Base-by-base conservation (phyloP, 371 early-diverging fungal species). In the Gilbertella persicaria region DNA sequence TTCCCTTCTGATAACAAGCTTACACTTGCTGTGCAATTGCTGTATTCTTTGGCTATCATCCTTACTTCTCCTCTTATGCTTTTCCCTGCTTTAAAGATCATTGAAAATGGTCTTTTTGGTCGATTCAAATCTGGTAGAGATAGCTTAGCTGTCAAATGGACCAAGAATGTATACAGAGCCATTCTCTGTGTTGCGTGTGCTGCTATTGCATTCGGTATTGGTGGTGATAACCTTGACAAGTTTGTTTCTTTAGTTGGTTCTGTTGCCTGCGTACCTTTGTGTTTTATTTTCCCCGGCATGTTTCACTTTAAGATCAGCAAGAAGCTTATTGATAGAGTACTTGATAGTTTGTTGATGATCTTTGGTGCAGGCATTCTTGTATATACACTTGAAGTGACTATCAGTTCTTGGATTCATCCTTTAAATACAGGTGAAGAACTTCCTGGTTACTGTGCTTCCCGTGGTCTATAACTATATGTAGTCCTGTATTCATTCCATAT, bases 31-130 rank as follows among this genome's bases (percentile, higher is more conserved):
- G 67, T 90, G 20, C 86, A 88, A 58, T 62, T 88, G 55, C 61
- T 89, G n/a, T 90, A 90, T 62, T 83, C 85, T 6, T 45, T 89
- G 19, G 90, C 91, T 45, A 88, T 92, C 47, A 73, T 87, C 55
- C 73, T 89, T 14, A 81, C 87, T 23, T 82, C 76, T 1, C 91
- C 92, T 13, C 60, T 90, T 25, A 79, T 81, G 58, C 66, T 89
- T 42, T 92, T 89, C 55, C 91, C 92, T 4, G 85, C 87, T n/a
- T 78, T 85, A 39, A 75, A 82, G 41, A 92, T 90, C 49, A 54
- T 86, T 35, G 92, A 92, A 59, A 70, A 76, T 17, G 75, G 66
- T 39, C 33, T 79, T 42, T 79, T 80, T 51, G 45, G 58, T 13
- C 57, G 56, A 21, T 55, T 40, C 20, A 55, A 60, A 16, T 69